Evolutionary conservation across 495 filamentous ascomycete genomes (phyloP), one percentile per base, ranked within the genome.

Genomic region (Penicillium canescens): DNA sequence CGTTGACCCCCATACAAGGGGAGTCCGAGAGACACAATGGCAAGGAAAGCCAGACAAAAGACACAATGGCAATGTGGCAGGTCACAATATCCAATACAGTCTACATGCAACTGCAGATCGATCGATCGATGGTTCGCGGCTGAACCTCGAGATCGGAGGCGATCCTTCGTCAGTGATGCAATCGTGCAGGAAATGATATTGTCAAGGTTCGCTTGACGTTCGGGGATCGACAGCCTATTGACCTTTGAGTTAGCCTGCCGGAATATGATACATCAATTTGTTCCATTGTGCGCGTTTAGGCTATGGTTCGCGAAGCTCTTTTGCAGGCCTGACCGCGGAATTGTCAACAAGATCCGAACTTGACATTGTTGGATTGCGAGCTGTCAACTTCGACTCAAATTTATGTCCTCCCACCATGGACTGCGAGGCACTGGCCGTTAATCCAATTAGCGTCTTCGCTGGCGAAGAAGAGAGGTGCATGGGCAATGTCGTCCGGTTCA

Each of bases 381-480:
- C 26, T 31, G 26, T 31, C 26, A 31, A 31, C 26, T 31, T 31
- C 26, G 26, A 31, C 26, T 3, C 26, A 31, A 31, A 31, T 31
- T 31, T 31, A 9, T 7, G 26, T 6, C 7, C 26, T 7, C 8
- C 26, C 26, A 31, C 26, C 26, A 31, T 31, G 4, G 26, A 31
- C 4, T 31, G 26, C 26, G 8, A 31, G 26, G 26, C 26, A 31
- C 26, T 31, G 26, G 26, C 6, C 26, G 26, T 3, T 31, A 7
- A 31, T 31, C 26, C 26, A 31, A 31, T 7, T 9, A 31, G 26
- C 4, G 8, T 80, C 78, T n/a, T 78, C 75, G 48, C 72, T 76
- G 0, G 74, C 77, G 21, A 83, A 54, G 28, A 81, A 74, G 0
- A 83, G 69, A 3, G 77, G 78, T 39, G 60, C 66, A 11, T 61